Percentiles rank a stretch among this genome's conserved stretches.
Evolutionary conservation across 805 yeast species (phyloP).

Genomic region (Zygosaccharomyces bisporus): DNA sequence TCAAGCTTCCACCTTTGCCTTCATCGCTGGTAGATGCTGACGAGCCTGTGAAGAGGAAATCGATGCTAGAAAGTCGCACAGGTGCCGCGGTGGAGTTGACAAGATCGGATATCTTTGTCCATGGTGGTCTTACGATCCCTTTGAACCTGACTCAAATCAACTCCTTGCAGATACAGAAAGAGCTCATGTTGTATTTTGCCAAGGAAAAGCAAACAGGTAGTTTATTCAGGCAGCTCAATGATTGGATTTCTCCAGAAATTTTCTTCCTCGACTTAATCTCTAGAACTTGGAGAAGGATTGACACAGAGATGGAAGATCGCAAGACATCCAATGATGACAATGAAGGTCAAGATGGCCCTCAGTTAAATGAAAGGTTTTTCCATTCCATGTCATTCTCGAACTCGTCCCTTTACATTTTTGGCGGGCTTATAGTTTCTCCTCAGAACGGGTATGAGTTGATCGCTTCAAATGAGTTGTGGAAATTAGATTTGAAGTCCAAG

Average conservation of each 20-base stretch:
- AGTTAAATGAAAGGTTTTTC: slow-evolving; percentile 44
- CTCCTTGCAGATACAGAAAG: slow-evolving; percentile 38
- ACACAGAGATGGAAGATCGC: slow-evolving; percentile 17
- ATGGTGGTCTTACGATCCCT: slow-evolving; percentile 66
- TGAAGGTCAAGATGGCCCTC: background rate
- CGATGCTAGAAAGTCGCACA: slow-evolving; percentile 56
- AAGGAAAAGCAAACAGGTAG: slow-evolving; percentile 23
- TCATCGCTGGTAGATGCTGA: slow-evolving; percentile 33
- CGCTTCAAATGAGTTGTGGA: slow-evolving; percentile 68
- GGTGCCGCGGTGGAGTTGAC: slow-evolving; percentile 60
- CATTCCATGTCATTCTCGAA: slow-evolving; percentile 54
- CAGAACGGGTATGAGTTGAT: slow-evolving; percentile 37
- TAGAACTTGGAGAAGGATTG: slow-evolving; percentile 52
- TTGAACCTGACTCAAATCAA: slow-evolving; percentile 44
- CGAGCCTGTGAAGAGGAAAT: slow-evolving; percentile 45
- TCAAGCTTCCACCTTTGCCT: slow-evolving; percentile 38
- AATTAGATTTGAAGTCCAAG: slow-evolving; percentile 49
- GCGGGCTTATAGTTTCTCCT: slow-evolving; percentile 53
- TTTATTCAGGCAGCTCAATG: slow-evolving; percentile 27
- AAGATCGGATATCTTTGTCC: slow-evolving; percentile 57
- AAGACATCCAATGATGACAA: background rate
- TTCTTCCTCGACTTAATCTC: slow-evolving; percentile 58
- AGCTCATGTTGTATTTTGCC: slow-evolving; percentile 37
- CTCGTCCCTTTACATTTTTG: slow-evolving; percentile 54
- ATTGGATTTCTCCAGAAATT: slow-evolving; percentile 58